Conservation (phyloP, 345 rosid species). For the Alliaria petiolata region DNA sequence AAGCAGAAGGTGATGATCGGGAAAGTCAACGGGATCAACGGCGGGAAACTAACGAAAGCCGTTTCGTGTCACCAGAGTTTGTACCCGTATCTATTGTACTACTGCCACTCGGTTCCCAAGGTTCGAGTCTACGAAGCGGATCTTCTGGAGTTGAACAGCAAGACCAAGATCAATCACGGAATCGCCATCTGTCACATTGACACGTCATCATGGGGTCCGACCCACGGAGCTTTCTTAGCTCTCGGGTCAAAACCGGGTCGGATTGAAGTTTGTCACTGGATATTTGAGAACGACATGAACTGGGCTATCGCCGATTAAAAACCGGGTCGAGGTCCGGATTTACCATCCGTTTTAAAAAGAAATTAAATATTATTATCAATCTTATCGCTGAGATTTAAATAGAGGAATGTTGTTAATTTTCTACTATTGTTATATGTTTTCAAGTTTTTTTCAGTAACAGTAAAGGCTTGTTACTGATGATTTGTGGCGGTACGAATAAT, state of each 20-base stretch:
- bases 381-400: slow-evolving; percentile 14
- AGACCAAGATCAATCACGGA: slow-evolving; percentile 64
- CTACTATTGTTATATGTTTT: neutral
- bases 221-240: slow-evolving; percentile 66
- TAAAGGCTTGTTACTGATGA: no score
- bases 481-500: slow-evolving; percentile 24
- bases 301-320: slow-evolving; percentile 55
- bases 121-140: slow-evolving; percentile 79
- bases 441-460: no score
- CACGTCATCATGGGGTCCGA: slow-evolving; percentile 72
- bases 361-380: slow-evolving; percentile 7
- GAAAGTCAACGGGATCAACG: slow-evolving; percentile 52
- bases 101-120: slow-evolving; percentile 84
- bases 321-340: slow-evolving; percentile 46
- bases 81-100: slow-evolving; percentile 68
- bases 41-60: slow-evolving; percentile 59
- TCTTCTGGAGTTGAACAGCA: slow-evolving; percentile 42
- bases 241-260: slow-evolving; percentile 68
- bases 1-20: slow-evolving; percentile 54
- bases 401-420: slow-evolving; percentile 28
- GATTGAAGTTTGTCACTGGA: slow-evolving; percentile 88
- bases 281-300: slow-evolving; percentile 77
- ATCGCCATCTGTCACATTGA: slow-evolving; percentile 81
- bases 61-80: slow-evolving; percentile 82
- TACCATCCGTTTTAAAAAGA: slow-evolving; percentile 29